Conservation (phyloP, 225 moss, liverwort and hornwort genomes). For the Physcomitrium patens region DNA sequence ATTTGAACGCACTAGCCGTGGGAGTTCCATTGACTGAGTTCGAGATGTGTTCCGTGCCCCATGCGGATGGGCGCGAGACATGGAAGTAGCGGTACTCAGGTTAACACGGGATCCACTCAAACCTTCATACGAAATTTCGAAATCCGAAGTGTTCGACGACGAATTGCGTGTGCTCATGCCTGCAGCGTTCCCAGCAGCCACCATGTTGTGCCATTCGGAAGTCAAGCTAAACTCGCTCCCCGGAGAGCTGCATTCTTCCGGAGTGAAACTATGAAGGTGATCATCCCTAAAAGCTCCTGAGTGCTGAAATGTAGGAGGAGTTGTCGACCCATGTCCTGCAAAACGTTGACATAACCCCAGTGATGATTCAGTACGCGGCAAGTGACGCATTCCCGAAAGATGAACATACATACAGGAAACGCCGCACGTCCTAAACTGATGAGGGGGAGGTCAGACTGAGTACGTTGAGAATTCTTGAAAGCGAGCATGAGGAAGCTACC, state of each 20-base stretch:
- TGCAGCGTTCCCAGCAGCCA: constrained; percentile 49
- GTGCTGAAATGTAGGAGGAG: constrained; percentile 34
- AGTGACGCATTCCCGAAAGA: neutral
- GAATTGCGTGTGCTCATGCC: constrained; percentile 49
- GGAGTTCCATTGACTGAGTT: constrained; percentile 47
- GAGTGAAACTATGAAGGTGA: neutral
- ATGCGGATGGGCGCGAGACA: constrained; percentile 31
- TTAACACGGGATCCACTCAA: constrained; percentile 7
- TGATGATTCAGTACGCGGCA: neutral
- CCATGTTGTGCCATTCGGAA: constrained; percentile 50
- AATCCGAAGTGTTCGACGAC: constrained; percentile 30
- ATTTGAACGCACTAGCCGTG: neutral
- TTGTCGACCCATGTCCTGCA: constrained; percentile 16
- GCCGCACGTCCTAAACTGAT: too few relatives aligned
- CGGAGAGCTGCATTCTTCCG: constrained; percentile 42
- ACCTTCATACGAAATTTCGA: constrained; percentile 24
- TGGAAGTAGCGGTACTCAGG: constrained; percentile 4
- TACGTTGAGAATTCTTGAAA: constrained; percentile 12
- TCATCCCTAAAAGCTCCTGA: constrained; percentile 18
- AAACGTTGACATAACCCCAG: neutral
- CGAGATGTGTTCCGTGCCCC: constrained; percentile 23
- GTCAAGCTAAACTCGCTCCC: constrained; percentile 54
- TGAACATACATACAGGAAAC: neutral
- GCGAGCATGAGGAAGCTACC: constrained; percentile 41
- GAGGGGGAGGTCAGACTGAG: neutral